These are phyloP conservation scores for Globisporangium paddicum DNA, from an alignment of 352 stramenopile species.

Conservation along the genomic window DNA sequence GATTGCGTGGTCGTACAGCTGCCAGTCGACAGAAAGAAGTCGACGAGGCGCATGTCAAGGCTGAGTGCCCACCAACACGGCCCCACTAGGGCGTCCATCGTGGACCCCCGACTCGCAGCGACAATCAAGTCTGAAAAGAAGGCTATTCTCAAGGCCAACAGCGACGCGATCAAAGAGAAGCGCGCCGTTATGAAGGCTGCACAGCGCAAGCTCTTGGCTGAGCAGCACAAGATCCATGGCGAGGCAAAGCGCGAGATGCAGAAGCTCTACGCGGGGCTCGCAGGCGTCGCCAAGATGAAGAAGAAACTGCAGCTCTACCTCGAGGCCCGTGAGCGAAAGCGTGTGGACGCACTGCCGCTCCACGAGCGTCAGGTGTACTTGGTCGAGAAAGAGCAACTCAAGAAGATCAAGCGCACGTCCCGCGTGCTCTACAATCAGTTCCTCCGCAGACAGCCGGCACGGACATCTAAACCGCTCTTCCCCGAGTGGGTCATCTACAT, in stretches of 20 bases:
- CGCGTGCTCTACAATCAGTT: slow-evolving; percentile 73
- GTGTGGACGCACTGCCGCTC: slow-evolving; percentile 37
- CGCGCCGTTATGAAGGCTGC: slow-evolving; percentile 37
- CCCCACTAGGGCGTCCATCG: neutral
- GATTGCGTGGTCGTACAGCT: slow-evolving; percentile 7
- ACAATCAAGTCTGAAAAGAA: slow-evolving; percentile 55
- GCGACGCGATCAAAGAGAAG: slow-evolving; percentile 35
- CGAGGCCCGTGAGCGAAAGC: slow-evolving; percentile 29
- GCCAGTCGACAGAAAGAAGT: neutral
- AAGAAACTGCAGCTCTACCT: slow-evolving; percentile 51
- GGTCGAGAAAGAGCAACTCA: slow-evolving; percentile 53
- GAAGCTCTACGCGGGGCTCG: slow-evolving; percentile 36
- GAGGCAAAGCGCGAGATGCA: slow-evolving; percentile 38
- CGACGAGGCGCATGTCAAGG: slow-evolving; percentile 3
- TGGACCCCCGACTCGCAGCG: slow-evolving; percentile 32
- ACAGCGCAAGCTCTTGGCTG: slow-evolving; percentile 19
- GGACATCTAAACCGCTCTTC: slow-evolving; percentile 51
- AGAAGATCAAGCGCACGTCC: slow-evolving; percentile 57
- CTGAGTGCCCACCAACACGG: slow-evolving; percentile 1
- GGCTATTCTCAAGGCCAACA: slow-evolving; percentile 38
- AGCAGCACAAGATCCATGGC: slow-evolving; percentile 31
- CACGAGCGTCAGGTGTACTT: slow-evolving; percentile 58
- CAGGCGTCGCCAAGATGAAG: slow-evolving; percentile 48
- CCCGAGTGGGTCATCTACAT: slow-evolving; percentile 72
- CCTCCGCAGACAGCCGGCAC: slow-evolving; percentile 43